Base-by-base conservation (phyloP, 805 yeast genomes). In the Zygoascus flipseniorum region DNA sequence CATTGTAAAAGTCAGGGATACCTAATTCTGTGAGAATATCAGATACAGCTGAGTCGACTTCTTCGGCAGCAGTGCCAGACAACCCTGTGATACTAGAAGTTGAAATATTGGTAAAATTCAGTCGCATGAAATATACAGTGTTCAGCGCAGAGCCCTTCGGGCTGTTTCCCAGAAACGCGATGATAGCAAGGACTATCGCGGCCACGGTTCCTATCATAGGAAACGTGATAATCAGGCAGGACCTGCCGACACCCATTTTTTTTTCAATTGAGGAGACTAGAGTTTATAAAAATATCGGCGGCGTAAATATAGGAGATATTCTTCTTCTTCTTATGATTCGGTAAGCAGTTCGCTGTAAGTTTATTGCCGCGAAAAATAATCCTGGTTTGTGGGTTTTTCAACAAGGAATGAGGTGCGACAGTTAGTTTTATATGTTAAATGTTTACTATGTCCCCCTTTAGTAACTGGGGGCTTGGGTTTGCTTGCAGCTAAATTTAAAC, bases 101-200 rank as follows among this genome's bases (percentile, higher is more conserved):
- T 9, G 65, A 54, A 8, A 75, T 44, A 18, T 64, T 61, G 5
- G 76, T 56, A 31, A 81, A 53, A 61, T 80, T 73, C 3, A 83
- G 50, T 51, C 76, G 73, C 60, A 83, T 67, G 51, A 73, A 72
- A 59, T 76, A 81, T 14, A 79, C 72, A 31, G 72, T 65, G 31
- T 73, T 68, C 16, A 78, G 65, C 1, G 77, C 77, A 2, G 65
- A 53, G 42, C 70, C 70, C 51, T 73, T 70, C 48, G 69, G 66
- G 20, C 76, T 69, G 9, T 80, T 73, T 23, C 86, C 85, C 13
- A 80, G 72, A 58, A 80, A 73, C 19, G 82, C 78, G 14, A 82
- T 65, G 6, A 76, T 61, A 1, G 76, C 69, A 20, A 81, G 68
- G 2, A 76, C 74, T 2, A 80, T 55, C 0, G 85, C 73, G 2